Percentiles rank a stretch among this genome's conserved stretches.
Conservation (phyloP, 1,139 yeast genomes). For the Blastobotrys arbuscula region DNA sequence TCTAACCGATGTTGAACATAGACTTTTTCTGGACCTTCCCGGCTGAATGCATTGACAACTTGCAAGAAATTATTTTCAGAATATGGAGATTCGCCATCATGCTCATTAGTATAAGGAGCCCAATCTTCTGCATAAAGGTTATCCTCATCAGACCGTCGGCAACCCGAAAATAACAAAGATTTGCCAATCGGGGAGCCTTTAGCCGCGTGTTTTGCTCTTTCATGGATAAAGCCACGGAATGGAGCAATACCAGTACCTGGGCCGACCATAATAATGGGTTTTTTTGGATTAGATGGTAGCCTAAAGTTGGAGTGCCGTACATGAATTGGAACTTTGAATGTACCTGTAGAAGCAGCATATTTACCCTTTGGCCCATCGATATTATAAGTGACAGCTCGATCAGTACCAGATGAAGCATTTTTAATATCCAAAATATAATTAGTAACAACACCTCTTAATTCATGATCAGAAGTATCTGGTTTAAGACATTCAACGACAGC, state of each 20-base stretch:
- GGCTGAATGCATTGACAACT: slow-evolving; percentile 79
- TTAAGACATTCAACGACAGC: slow-evolving; percentile 84
- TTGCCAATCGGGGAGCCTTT: slow-evolving; percentile 63
- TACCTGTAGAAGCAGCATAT: slow-evolving; percentile 34
- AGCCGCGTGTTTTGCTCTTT: slow-evolving; percentile 55
- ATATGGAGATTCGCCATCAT: slow-evolving; percentile 18
- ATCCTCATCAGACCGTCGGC: slow-evolving; percentile 70
- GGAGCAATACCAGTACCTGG: slow-evolving; percentile 99
- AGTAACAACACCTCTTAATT: slow-evolving; percentile 82
- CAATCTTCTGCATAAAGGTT: slow-evolving; percentile 83
- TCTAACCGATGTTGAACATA: slow-evolving; percentile 80
- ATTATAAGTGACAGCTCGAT: slow-evolving; percentile 48
- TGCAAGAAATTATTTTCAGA: slow-evolving; percentile 32
- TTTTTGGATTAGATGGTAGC: slow-evolving; percentile 78
- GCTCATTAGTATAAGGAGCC: slow-evolving; percentile 45
- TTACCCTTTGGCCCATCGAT: slow-evolving; percentile 74
- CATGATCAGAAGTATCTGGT: slow-evolving; percentile 38
- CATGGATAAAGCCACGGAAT: slow-evolving; percentile 87
- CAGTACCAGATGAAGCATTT: slow-evolving; percentile 50
- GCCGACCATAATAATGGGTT: slow-evolving; percentile 88
- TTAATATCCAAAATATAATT: slow-evolving; percentile 76
- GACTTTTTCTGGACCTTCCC: slow-evolving; percentile 61
- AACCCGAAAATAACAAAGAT: slow-evolving; percentile 76
- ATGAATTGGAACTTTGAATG: slow-evolving; percentile 73
- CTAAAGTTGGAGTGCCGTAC: slow-evolving; percentile 93